Evolutionary conservation across 2,329 filamentous ascomycete genomes (phyloP).

Genomic region (Cordyceps fumosorosea): DNA sequence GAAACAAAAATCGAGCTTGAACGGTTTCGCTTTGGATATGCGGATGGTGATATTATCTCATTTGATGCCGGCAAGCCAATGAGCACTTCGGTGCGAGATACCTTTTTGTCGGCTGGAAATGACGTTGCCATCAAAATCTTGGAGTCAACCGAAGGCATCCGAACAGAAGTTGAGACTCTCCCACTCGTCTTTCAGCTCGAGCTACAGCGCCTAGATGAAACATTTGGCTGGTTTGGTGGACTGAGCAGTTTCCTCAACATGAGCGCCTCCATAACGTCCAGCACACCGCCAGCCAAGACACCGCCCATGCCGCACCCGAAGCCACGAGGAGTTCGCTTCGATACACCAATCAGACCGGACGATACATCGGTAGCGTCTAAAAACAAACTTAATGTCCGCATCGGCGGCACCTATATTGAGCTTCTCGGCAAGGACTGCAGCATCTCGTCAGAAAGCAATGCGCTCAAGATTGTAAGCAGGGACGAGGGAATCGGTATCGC

Average conservation of each 20-base stretch:
- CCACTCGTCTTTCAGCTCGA: conserved; percentile 73
- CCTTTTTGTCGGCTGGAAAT: conserved; percentile 49
- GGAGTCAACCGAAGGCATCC: conserved; percentile 37
- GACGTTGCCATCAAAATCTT: conserved; percentile 51
- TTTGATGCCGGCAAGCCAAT: conserved; percentile 53
- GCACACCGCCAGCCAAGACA: conserved; percentile 43
- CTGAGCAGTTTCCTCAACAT: conserved; percentile 86
- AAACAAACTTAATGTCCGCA: conserved; percentile 67
- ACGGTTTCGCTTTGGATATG: conserved; percentile 57
- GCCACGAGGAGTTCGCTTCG: conserved; percentile 51
- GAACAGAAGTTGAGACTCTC: conserved; percentile 65
- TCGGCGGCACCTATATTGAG: conserved; percentile 70
- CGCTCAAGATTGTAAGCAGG: conserved; percentile 73
- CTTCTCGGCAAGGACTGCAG: conserved; percentile 74
- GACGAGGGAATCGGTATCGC: conserved; percentile 64
- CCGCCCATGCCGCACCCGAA: conserved; percentile 33
- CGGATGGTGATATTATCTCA: conserved; percentile 54
- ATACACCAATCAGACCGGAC: conserved; percentile 43
- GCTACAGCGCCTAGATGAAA: conserved; percentile 75
- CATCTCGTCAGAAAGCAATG: conserved; percentile 67
- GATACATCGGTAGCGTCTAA: conserved; percentile 41
- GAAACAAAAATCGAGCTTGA: conserved; percentile 42
- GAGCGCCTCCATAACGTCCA: conserved; percentile 75
- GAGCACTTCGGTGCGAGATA: conserved; percentile 53
- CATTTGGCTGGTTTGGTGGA: conserved; percentile 82